Evolutionary conservation across 2,329 filamentous ascomycete species (phyloP).

Genomic region (Fusarium mangiferae): DNA sequence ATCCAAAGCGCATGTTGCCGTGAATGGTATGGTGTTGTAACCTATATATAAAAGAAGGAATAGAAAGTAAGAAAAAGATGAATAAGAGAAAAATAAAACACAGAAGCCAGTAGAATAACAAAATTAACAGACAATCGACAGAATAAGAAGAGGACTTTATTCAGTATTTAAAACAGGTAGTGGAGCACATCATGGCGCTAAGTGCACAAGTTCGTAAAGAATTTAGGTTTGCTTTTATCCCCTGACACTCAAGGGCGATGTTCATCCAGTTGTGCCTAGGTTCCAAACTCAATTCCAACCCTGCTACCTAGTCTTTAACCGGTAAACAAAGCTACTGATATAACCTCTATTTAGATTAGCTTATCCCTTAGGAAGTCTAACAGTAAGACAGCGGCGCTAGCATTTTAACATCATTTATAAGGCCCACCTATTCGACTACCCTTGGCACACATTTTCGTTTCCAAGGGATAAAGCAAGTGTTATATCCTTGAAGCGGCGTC

Average conservation of each 20-base stretch:
- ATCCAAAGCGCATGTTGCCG: neutral
- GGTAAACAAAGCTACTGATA: neutral
- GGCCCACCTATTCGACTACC: neutral
- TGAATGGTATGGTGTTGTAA: neutral
- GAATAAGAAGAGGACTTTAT: neutral
- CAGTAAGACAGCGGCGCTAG: neutral
- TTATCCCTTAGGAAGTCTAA: neutral
- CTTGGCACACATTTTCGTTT: fast-evolving
- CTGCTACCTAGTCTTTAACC: neutral
- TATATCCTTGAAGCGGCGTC: neutral
- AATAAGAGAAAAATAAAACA: neutral
- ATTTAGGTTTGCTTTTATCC: neutral
- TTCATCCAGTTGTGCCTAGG: neutral
- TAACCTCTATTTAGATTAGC: neutral
- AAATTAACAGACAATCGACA: neutral
- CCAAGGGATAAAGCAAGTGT: neutral
- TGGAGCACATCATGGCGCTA: neutral
- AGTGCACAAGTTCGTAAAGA: neutral
- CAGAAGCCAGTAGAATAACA: neutral
- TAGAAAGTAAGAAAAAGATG: neutral
- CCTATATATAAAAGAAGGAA: neutral
- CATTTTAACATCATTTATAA: neutral
- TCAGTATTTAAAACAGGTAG: neutral
- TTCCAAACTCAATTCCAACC: neutral
- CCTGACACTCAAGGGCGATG: neutral